phyloP scores from a whole-genome alignment of 257 asterid species.

The Oldenlandia corymbosa region DNA sequence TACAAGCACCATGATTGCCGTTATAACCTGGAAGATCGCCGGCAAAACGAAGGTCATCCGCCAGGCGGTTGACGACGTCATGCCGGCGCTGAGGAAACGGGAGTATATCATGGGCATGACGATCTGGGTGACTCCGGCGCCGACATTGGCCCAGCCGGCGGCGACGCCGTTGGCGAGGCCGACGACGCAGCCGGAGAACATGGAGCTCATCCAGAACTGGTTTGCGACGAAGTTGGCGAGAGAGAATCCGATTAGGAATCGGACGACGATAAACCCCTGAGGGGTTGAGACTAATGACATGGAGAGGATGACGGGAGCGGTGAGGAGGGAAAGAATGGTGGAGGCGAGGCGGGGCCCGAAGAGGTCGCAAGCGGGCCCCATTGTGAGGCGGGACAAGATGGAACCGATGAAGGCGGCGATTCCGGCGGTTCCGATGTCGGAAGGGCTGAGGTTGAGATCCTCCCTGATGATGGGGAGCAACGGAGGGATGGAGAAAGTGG shows the following conservation, averaged over 20 bases:
- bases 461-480: constrained; percentile 46
- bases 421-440: constrained; percentile 35
- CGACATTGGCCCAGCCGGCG: constrained; percentile 65
- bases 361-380: constrained; percentile 51
- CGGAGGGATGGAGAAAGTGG: constrained; percentile 58
- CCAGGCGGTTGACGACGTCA: constrained; percentile 40
- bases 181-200: constrained; percentile 50
- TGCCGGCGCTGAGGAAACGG: constrained; percentile 14
- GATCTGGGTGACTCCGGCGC: constrained; percentile 50
- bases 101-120: constrained; percentile 40
- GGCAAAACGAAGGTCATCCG: constrained; percentile 43
- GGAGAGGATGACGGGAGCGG: constrained; percentile 37
- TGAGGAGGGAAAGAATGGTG: constrained; percentile 45
- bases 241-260: constrained; percentile 47
- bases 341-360: constrained; percentile 50
- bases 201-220: constrained; percentile 67
- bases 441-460: constrained; percentile 38
- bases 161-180: constrained; percentile 53
- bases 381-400: constrained; percentile 37
- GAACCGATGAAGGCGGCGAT: constrained; percentile 42
- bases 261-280: constrained; percentile 25
- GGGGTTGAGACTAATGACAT: constrained; percentile 29
- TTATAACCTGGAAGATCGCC: constrained; percentile 28
- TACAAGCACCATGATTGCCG: constrained; percentile 37
- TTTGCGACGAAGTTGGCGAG: constrained; percentile 52